Evolutionary conservation across 768 basidiomycete genomes (phyloP), one percentile per base, ranked within the genome.

Genomic region (Mycena chlorophos): DNA sequence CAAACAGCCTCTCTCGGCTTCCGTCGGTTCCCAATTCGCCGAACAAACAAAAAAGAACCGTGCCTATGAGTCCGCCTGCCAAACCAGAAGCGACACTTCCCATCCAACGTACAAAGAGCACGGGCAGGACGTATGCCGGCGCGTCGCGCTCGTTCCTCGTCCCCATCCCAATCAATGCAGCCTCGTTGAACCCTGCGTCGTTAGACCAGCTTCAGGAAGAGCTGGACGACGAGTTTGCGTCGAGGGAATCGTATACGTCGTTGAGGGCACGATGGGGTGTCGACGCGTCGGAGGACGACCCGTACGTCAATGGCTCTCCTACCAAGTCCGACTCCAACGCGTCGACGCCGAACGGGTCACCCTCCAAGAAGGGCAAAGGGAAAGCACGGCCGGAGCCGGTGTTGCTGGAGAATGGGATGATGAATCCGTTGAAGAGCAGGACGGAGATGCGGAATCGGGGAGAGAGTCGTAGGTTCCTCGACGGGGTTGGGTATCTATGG

Each of bases 401-500:
- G 12, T 59, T 69, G 0, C 69, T 85, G n/a, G 74, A 84, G 1
- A 66, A 70, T 14, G 83, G 81, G 13, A 82, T 86, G 81, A 83
- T 83, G 76, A 88, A 89, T 59, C 85, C 88, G 29, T 65, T 89
- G 47, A 88, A 87, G 70, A 90, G 88, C 56, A 89, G 92, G 40
- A 87, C 88, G 0, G 91, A 93, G 59, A 74, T 93, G 34, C 73
- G 90, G 53, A 88, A 81, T 64, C 89, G 89, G 67, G 91, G 91
- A 13, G 89, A 93, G 71, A 85, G 78, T 51, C 76, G 91, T 58
- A 75, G 89, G 16, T 93, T 93, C 65, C 68, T 91, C 39, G 91
- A 94, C 57, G 91, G 92, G 63, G 81, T 91, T 2, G 91, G 91
- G 0, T 94, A 92, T 70, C 70, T 93, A 4, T 88, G 92, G 57